Evolutionary conservation across 176 grass and related monocot genomes (phyloP).

Genomic region (Aegilops umbellulata): DNA sequence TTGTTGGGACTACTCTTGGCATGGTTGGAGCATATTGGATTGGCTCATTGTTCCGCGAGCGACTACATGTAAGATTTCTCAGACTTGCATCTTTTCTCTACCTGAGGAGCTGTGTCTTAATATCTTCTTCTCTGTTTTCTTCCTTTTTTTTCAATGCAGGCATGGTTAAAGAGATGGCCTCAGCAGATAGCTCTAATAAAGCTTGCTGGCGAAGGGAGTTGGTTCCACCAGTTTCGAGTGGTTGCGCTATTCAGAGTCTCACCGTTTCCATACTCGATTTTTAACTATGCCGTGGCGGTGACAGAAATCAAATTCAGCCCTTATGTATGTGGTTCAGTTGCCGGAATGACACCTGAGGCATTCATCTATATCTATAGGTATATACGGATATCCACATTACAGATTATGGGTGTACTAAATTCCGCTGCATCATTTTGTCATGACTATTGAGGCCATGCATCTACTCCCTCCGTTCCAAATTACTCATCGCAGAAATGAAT

Average conservation of each 20-base stretch:
- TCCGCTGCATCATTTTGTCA: background rate
- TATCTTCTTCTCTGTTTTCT: background rate
- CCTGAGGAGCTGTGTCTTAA: background rate
- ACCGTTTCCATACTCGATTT: constrained; percentile 97
- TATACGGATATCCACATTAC: background rate
- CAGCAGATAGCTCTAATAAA: constrained; percentile 85
- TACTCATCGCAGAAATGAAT: no score
- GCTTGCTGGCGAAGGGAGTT: constrained; percentile 85
- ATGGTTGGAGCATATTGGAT: constrained; percentile 89
- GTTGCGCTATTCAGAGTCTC: constrained; percentile 91
- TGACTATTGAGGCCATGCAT: background rate
- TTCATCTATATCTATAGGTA: constrained; percentile 97
- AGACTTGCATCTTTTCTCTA: background rate
- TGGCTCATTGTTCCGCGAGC: constrained; percentile 79
- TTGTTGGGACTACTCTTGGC: constrained; percentile 87
- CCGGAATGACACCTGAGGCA: constrained; percentile 94
- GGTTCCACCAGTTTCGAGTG: constrained; percentile 90
- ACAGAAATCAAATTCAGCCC: constrained; percentile 88
- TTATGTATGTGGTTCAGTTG: constrained; percentile 81
- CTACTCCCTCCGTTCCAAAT: no score
- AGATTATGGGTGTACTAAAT: background rate
- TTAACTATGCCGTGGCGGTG: constrained; percentile 89
- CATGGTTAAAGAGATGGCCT: constrained; percentile 90
- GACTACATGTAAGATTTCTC: constrained; percentile 68
- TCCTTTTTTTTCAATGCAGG: constrained; percentile 35